Evolutionary conservation across 176 grass and related monocot species (phyloP), one percentile per base, ranked within the genome.

Genomic region (Typha latifolia): DNA sequence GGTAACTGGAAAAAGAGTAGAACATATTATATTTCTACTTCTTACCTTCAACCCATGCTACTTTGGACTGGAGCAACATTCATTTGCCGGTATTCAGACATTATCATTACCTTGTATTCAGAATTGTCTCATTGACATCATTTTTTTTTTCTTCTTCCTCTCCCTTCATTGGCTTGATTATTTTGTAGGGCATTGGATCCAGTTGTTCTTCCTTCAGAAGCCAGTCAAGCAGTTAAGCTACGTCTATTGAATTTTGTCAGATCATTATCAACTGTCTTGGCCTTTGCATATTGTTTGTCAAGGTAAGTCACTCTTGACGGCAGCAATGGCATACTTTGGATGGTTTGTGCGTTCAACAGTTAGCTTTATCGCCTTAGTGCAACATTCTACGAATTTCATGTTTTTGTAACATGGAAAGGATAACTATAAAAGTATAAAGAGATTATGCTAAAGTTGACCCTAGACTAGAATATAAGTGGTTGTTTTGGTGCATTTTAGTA

Each of bases 1-100:
- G 67, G 74, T 81, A 88, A 89, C 67, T 99, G 94, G 94, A 99
- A 92, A 73, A 91, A 85, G 81, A 93, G 94, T 62, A 90, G 62
- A 76, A 69, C 89, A 14, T 93, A 99, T 67, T 29, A 87, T 74
- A 82, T 93, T 80, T 99, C 89, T 76, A 81, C 73, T 4, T 93
- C 63, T 43, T 99, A 87, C 77, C 72, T 99, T 80, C 89, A 99
- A 80, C 94, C 94, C 67, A 76, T 99, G 52, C 80, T 99, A 76
- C 94, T 99, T 67, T 99, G 94, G 94, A 80, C 83, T 31, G 89
- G 89, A 53, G 81, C 94, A 67, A 82, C 84, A 70, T 66, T 99
- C 59, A 63, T 99, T 3, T 99, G 89, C 94, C 81, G 94, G 94
- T 99, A 80, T 77, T 18, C 34, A 70, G 18, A 64, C 64, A 51